These are phyloP conservation scores for Amphicarpaea edgeworthii DNA, from an alignment of 306 rosid genomes.

Conservation along the genomic window DNA sequence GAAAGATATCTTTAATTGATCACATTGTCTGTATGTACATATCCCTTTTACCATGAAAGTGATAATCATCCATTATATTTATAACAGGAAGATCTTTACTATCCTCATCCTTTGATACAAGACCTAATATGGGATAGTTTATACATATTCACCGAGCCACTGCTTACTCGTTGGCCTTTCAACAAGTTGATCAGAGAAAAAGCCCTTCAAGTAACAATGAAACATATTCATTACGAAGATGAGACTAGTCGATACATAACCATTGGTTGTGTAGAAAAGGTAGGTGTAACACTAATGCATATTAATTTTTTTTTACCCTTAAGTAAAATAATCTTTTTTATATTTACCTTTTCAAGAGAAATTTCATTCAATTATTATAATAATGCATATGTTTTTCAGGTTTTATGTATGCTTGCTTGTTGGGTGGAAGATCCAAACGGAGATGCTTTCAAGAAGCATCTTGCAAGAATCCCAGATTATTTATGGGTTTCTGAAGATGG, in stretches of 20 bases:
- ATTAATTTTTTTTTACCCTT: neutral
- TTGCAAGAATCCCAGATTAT: conserved; percentile 74
- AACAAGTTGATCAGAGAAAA: conserved; percentile 63
- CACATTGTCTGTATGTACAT: neutral
- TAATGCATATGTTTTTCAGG: conserved; percentile 45
- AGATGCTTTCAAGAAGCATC: conserved; percentile 72
- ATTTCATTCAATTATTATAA: neutral
- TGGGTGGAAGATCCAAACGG: conserved; percentile 85
- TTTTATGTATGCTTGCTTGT: conserved; percentile 75
- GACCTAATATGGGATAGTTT: conserved; percentile 76
- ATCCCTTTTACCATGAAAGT: neutral
- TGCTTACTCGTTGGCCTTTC: conserved; percentile 79
- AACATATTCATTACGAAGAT: conserved; percentile 83
- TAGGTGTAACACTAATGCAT: neutral
- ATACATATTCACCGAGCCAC: conserved; percentile 62
- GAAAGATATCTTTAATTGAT: neutral
- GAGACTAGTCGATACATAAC: conserved; percentile 73
- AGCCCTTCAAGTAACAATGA: conserved; percentile 73
- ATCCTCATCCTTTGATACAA: conserved; percentile 69
- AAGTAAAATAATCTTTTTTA: conserved; percentile 1
- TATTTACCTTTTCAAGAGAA: neutral
- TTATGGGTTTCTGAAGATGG: conserved; percentile 85
- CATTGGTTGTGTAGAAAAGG: conserved; percentile 74
- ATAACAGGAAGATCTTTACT: conserved; percentile 69
- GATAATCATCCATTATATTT: neutral